phyloP scores from a whole-genome alignment of 1,139 yeast genomes.

The Citeromyces hawaiiensis region DNA sequence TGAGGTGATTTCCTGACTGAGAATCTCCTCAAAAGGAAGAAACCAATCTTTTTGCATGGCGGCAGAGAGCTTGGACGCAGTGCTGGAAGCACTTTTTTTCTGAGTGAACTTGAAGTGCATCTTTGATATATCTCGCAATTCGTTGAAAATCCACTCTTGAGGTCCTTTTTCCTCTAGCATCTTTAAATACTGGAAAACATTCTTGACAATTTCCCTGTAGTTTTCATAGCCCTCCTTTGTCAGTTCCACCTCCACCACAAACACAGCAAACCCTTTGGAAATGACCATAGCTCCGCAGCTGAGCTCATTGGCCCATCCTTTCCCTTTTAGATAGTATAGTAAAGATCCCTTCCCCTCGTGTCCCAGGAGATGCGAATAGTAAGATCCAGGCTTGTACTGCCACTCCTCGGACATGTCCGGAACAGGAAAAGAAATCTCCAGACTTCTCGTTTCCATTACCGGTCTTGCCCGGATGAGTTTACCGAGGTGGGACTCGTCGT shows the following conservation, averaged over 20 bases:
- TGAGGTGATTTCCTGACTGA: slow-evolving; percentile 40
- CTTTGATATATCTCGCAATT: slow-evolving; percentile 29
- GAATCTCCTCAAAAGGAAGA: slow-evolving; percentile 50
- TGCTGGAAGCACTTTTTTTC: slow-evolving; percentile 31
- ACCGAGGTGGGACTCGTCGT: slow-evolving; percentile 25
- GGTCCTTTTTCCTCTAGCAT: slow-evolving; percentile 44
- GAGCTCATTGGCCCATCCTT: slow-evolving; percentile 72
- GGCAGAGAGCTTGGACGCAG: slow-evolving; percentile 37
- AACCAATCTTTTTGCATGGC: slow-evolving; percentile 23
- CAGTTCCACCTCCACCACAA: slow-evolving; percentile 58
- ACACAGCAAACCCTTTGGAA: slow-evolving; percentile 56
- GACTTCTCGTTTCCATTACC: slow-evolving; percentile 60
- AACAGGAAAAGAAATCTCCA: slow-evolving; percentile 57
- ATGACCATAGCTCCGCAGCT: slow-evolving; percentile 64
- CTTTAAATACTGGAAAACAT: slow-evolving; percentile 60
- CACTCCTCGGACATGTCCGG: slow-evolving; percentile 58
- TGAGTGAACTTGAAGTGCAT: slow-evolving; percentile 39
- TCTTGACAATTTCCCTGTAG: slow-evolving; percentile 45
- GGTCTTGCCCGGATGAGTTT: slow-evolving; percentile 61
- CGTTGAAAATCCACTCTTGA: slow-evolving; percentile 41
- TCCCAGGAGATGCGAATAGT: slow-evolving; percentile 73
- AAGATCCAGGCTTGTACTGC: slow-evolving; percentile 56
- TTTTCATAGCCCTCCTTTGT: slow-evolving; percentile 59
- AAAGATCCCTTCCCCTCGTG: slow-evolving; percentile 88
- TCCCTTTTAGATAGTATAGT: slow-evolving; percentile 48